phyloP scores from a whole-genome alignment of 495 filamentous ascomycete species.

The Saxophila tyrrhenica region DNA sequence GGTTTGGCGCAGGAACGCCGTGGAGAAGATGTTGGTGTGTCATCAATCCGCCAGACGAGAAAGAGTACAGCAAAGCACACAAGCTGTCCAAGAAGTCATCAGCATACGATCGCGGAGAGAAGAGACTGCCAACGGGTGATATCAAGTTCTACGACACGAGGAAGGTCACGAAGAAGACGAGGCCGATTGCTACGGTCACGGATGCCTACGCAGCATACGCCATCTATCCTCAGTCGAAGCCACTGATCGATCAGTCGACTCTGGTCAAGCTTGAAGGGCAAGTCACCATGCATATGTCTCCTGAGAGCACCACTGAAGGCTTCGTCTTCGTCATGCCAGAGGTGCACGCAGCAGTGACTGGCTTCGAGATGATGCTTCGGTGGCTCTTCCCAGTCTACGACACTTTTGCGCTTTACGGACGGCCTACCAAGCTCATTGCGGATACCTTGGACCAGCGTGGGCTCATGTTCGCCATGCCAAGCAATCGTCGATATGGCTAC shows the following conservation, averaged over 20 bases:
- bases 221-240: slow-evolving; percentile 88
- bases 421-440: slow-evolving; percentile 74
- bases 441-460: slow-evolving; percentile 77
- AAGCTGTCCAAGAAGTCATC: slow-evolving; percentile 61
- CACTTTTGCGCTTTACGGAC: slow-evolving; percentile 83
- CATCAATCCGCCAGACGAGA: slow-evolving; percentile 82
- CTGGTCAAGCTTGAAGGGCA: slow-evolving; percentile 88
- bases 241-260: slow-evolving; percentile 86
- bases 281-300: slow-evolving; percentile 70
- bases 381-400: slow-evolving; percentile 93
- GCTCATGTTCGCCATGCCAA: slow-evolving; percentile 97
- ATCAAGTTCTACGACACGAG: slow-evolving; percentile 88
- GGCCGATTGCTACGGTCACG: slow-evolving; percentile 80
- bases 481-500: slow-evolving; percentile 78
- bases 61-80: slow-evolving; percentile 70
- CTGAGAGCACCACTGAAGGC: slow-evolving; percentile 66
- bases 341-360: slow-evolving; percentile 74
- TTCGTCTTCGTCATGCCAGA: slow-evolving; percentile 99
- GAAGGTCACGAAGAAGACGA: slow-evolving; percentile 84
- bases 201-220: slow-evolving; percentile 89
- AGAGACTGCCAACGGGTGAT: slow-evolving; percentile 62
- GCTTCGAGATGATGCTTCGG: slow-evolving; percentile 93
- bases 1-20: slow-evolving; percentile 91
- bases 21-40: slow-evolving; percentile 98
- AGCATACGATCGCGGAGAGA: slow-evolving; percentile 54